Base-by-base conservation (phyloP, 208 protist species). In the Acanthamoeba royreba region DNA sequence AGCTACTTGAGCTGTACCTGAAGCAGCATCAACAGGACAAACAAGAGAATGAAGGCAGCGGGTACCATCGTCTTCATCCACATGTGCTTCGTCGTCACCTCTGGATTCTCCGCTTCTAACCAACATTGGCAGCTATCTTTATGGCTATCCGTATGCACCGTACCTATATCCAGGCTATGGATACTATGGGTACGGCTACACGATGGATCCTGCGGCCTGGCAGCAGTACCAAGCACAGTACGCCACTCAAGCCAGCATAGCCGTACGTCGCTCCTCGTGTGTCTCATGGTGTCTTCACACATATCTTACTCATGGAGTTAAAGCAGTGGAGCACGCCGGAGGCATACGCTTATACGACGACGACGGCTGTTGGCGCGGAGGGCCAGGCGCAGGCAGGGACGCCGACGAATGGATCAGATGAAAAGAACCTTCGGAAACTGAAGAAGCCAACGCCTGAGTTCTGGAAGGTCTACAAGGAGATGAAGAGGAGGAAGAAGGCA, bases 401-500 rank as follows among this genome's bases (percentile, higher is more conserved):
- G 74, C 4, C 33, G 66, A n/a, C n/a, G n/a, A n/a, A n/a, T n/a
- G n/a, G n/a, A n/a, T n/a, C 3, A 42, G 28, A 77, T 8, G 35
- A 4, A 22, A 85, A 85, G 74, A 85, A 85, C n/a, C n/a, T n/a
- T n/a, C n/a, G n/a, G 43, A 85, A 85, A 45, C 4, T 11, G 19
- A 85, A 85, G 74, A 85, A 85, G 43, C 74, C 38, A 3, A 85
- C 74, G 74, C 74, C 74, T 45, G 74, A 85, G 74, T 85, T 85
- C 22, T 85, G 74, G 74, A 85, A 85, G 74, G 74, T 45, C 74
- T 85, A 85, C 74, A 85, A 85, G 43, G 74, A 85, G n/a, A 85
- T 55, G 74, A 85, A 85, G n/a, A 25, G 74, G 43, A 85, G 74
- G 74, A 85, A 85, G 74, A 85, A 85, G 74, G 74, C 74, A 11